Evolutionary conservation across 371 early-diverging fungal species (phyloP).

Genomic region (Dichotomocladium elegans): DNA sequence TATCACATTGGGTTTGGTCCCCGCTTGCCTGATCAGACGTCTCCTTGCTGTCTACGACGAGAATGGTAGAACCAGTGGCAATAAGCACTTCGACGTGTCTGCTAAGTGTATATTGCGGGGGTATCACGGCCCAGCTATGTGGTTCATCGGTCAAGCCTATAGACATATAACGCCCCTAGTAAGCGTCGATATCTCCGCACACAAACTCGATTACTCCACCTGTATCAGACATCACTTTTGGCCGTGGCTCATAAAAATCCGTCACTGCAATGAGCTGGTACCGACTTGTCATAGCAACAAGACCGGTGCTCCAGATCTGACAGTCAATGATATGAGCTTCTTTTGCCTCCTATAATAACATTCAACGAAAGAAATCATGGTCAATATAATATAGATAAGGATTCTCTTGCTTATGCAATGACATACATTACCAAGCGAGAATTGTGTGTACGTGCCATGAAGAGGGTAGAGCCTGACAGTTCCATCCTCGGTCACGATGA

Average conservation of each 20-base stretch:
- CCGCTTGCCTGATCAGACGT: constrained; percentile 82
- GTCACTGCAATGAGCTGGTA: constrained; percentile 78
- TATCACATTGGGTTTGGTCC: too few relatives aligned
- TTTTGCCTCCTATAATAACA: constrained; percentile 64
- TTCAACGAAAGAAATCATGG: not conserved
- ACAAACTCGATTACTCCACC: constrained; percentile 41
- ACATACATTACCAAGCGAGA: constrained; percentile 77
- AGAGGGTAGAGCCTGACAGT: constrained; percentile 78
- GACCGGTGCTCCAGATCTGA: constrained; percentile 82
- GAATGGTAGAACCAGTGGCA: constrained; percentile 72
- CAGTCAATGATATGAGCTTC: constrained; percentile 79
- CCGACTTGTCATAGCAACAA: constrained; percentile 86
- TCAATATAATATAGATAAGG: not conserved
- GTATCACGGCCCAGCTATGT: constrained; percentile 85
- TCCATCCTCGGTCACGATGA: constrained; percentile 89
- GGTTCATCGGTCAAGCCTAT: constrained; percentile 64
- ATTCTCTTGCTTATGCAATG: not conserved
- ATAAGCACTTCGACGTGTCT: constrained; percentile 88
- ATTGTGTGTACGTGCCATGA: constrained; percentile 74
- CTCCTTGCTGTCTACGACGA: constrained; percentile 77
- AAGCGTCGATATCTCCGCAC: too few relatives aligned
- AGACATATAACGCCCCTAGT: not conserved
- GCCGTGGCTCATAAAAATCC: constrained; percentile 83
- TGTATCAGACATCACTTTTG: constrained; percentile 74
- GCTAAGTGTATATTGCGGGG: constrained; percentile 84